Base-by-base conservation (phyloP, 257 asterid genomes). In the Lycium ferocissimum region DNA sequence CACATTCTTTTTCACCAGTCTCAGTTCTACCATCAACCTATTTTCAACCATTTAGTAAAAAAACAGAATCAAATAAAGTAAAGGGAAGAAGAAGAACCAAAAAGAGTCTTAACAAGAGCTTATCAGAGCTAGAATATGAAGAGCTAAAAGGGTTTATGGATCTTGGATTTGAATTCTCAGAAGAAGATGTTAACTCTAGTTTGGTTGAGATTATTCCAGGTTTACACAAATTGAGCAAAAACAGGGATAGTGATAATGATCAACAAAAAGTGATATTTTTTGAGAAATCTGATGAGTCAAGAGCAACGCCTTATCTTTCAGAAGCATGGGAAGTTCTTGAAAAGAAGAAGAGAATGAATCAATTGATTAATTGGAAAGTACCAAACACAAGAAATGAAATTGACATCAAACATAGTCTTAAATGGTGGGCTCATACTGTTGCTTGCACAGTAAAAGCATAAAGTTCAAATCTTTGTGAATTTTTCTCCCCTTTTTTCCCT, bases 341-440 rank as follows among this genome's bases (percentile, higher is more conserved):
- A 33, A 66, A 17, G 70, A 82, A 70, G 47, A 78, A 65, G 66
- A 85, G 26, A 22, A 78, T 69, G 71, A 65, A 65, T 0, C 75
- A 82, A 49, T 40, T 87, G 89, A 84, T 84, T 85, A 88, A 87
- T 17, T 93, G 92, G 92, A 90, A 58, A 83, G 83, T 88, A 66
- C 93, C 92, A 6, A 35, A 10, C 26, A 40, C 26, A 7, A 67
- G 72, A 62, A 86, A 87, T 85, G 92, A 92, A 54, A 87, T 85
- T 59, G 89, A 81, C 43, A 85, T 91, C 83, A 92, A 92, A 84
- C 85, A 89, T 33, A 90, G 81, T 79, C 91, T 93, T 61, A 93
- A 85, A 83, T 43, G 58, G 88, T 93, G 97, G 97, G 97, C 95
- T 83, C 97, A 92, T 54, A 82, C 83, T 85, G 97, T 93, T 89